Percentiles rank a stretch among this genome's conserved stretches.
Conservation (phyloP, 2,329 filamentous ascomycete genomes). For the Penicillium paneum region DNA sequence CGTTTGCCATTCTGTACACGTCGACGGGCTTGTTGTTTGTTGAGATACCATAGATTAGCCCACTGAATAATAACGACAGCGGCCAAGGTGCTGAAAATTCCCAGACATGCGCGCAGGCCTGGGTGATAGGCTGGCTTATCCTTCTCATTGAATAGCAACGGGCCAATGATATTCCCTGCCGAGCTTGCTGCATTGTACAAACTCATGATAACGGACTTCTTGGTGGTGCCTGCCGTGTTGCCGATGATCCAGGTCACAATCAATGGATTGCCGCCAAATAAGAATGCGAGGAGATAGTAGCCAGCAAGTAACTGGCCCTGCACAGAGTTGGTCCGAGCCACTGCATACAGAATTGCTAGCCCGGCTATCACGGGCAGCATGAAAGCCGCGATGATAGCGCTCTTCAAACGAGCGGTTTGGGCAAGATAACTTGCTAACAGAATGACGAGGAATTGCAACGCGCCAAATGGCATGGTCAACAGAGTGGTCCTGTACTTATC, state of each 20-base stretch:
- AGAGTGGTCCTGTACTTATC: constrained; percentile 57
- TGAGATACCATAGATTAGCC: constrained; percentile 51
- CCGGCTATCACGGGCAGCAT: constrained; percentile 61
- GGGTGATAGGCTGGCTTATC: constrained; percentile 60
- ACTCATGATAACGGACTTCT: constrained; percentile 63
- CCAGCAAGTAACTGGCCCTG: constrained; percentile 54
- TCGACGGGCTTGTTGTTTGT: constrained; percentile 54
- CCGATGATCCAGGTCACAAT: constrained; percentile 67
- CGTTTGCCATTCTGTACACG: constrained; percentile 60
- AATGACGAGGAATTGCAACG: constrained; percentile 59
- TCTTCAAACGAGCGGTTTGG: constrained; percentile 57
- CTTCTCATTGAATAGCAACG: constrained; percentile 57
- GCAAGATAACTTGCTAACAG: constrained; percentile 58
- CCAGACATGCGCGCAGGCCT: constrained; percentile 53
- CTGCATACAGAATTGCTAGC: constrained; percentile 53
- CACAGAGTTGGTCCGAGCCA: constrained; percentile 45
- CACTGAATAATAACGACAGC: constrained; percentile 55
- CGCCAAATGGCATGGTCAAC: constrained; percentile 66
- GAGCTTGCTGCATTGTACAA: constrained; percentile 62
- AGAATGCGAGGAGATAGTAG: constrained; percentile 65
- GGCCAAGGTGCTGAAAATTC: constrained; percentile 49
- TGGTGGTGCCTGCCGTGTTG: constrained; percentile 66
- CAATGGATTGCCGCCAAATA: constrained; percentile 64
- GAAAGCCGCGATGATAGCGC: constrained; percentile 52
- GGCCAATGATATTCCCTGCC: constrained; percentile 65